Base-by-base conservation (phyloP, 495 filamentous ascomycete species). In the Cercophora scortea region DNA sequence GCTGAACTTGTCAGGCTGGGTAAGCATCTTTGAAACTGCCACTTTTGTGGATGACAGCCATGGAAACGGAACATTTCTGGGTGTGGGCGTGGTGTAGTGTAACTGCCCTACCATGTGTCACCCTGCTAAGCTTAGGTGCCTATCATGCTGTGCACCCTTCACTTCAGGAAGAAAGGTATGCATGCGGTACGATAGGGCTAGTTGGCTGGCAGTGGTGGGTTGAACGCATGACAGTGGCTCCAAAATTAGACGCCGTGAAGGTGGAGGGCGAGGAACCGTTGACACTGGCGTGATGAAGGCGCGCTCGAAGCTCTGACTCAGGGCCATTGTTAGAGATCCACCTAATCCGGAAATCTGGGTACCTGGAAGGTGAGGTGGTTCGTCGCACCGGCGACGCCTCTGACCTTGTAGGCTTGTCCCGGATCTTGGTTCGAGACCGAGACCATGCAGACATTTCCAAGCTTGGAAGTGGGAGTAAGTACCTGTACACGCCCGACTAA, bases 181-280 rank as follows among this genome's bases (percentile, higher is more conserved):
- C 17, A 15, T 42, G 41, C 13, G 32, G 44, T 11, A 17, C 44
- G 4, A 34, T 46, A 46, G 44, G 44, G 44, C 44, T 33, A 2
- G 44, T n/a, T 52, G 50, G 50, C 43, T 46, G 50, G 44, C 8
- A 16, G n/a, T 11, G 32, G 38, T 36, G 41, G 47, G 17, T 16
- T 12, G 45, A 6, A 48, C n/a, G 2, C 32, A 50, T 38, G 40
- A 50, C 48, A 41, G 7, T 35, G 45, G 45, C 32, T 49, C 51
- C 52, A 54, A 54, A 54, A 43, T 54, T 54, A 54, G 52, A 49
- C 45, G 45, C 52, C 36, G 16, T 19, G 8, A 32, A 16, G 17
- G 39, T 19, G 50, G 50, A 46, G 50, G 50, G 42, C 34, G 32
- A 40, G 8, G 32, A n/a, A 16, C 8, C 10, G 13, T 42, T 34